phyloP scores from a whole-genome alignment of 345 rosid genomes.

The Salix viminalis region DNA sequence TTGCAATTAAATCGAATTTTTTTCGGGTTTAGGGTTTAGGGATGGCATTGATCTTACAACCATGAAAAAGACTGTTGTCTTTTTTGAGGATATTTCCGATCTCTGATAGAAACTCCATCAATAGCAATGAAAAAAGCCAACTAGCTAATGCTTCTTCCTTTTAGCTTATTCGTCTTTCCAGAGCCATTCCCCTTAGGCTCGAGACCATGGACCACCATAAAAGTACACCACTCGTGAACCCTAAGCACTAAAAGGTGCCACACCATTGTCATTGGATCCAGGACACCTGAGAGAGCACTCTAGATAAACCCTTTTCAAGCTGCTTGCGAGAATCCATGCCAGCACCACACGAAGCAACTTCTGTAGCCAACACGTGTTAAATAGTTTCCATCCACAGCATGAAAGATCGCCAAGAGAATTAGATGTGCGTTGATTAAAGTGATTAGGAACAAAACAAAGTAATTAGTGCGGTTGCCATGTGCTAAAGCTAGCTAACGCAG shows the following conservation, averaged over 20 bases:
- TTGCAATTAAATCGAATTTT: no score
- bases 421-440: background rate
- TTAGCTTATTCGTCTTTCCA: background rate
- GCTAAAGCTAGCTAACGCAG: slow-evolving; percentile 36
- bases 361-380: slow-evolving; percentile 17
- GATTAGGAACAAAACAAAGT: background rate
- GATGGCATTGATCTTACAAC: no score
- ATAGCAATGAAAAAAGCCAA: background rate
- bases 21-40: no score
- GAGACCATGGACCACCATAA: background rate
- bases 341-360: slow-evolving; percentile 10
- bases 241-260: background rate
- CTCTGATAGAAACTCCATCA: background rate
- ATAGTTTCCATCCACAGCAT: background rate
- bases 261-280: slow-evolving; percentile 45
- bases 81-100: background rate
- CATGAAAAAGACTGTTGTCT: background rate
- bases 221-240: background rate
- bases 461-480: slow-evolving; percentile 40
- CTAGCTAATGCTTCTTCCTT: background rate
- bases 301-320: slow-evolving; percentile 1
- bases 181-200: background rate
- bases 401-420: background rate
- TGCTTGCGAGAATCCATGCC: slow-evolving; percentile 18
- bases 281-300: slow-evolving; percentile 33